Base-by-base conservation (phyloP, 1,139 yeast genomes). In the Geotrichum phurueaensis region DNA sequence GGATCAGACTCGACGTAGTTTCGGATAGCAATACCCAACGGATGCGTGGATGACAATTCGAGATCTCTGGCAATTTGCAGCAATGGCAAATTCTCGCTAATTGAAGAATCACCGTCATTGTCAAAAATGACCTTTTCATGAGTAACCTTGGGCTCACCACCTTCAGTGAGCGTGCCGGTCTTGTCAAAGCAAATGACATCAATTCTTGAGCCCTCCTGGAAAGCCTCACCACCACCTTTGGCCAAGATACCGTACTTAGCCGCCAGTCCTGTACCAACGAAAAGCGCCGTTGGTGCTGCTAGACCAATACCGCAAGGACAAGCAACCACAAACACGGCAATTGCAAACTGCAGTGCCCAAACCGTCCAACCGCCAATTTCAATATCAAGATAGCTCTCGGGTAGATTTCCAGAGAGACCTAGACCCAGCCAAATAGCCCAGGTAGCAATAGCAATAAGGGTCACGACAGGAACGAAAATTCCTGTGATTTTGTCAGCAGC, bases 231-330 rank as follows among this genome's bases (percentile, higher is more conserved):
- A 13, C 95, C 95, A 43, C 94, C 94, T 67, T 86, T 81, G 1
- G 88, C 91, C 55, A 87, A 75, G 56, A 87, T 84, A n/a, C 95
- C 95, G 69, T 84, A 77, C 48, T 81, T 78, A 0, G 96, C 96
- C 31, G 95, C 96, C 22, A 88, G 80, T 1, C 96, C 96, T 13
- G 96, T 85, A 20, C 96, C 96, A 4, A 89, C 96, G 86, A 87
- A 89, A 39, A 89, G 80, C 0, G 96, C 96, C 2, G 96, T 89
- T 1, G 96, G 96, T 0, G 96, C 96, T 18, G 96, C 96, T 53
- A 90, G 77, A 5, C 96, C 96, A 55, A 89, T 79, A 0, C 96
- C 96, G 79, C 96, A 90, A 0, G 97, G 97, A 72, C 96, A 90
- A 0, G 96, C 96, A 55, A 90, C 91, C 9, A 85, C 95, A 75